Percentiles rank a stretch among this genome's conserved stretches.
Evolutionary conservation across 148 eudicot species (phyloP).

Genomic region (Fagopyrum homotropicum): DNA sequence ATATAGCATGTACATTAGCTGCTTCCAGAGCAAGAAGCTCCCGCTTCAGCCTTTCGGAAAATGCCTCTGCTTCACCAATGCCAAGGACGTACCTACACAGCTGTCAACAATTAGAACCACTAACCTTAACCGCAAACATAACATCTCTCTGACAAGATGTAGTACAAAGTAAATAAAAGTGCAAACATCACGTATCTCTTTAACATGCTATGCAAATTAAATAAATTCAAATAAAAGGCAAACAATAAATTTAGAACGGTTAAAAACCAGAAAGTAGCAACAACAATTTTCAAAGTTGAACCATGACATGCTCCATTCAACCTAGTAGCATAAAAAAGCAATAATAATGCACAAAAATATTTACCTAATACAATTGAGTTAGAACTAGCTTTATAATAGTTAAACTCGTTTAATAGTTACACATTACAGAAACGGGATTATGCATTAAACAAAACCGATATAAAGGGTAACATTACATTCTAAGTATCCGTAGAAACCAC

Average conservation of each 20-base stretch:
- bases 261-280: too few relatives aligned
- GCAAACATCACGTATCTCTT: not conserved
- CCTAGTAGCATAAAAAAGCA: too few relatives aligned
- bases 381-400: not conserved
- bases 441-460: not conserved
- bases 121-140: not conserved
- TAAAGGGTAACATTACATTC: constrained; percentile 4
- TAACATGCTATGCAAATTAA: not conserved
- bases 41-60: constrained; percentile 92
- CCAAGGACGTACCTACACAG: constrained; percentile 87
- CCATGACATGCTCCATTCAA: too few relatives aligned
- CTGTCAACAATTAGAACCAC: constrained; percentile 17
- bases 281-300: too few relatives aligned
- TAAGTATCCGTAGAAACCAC: not conserved
- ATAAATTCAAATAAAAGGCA: not conserved
- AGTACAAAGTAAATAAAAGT: not conserved
- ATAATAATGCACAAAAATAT: not conserved
- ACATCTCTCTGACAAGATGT: too few relatives aligned
- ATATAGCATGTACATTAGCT: constrained; percentile 95
- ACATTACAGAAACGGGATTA: not conserved
- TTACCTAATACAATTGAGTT: not conserved
- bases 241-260: too few relatives aligned
- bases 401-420: not conserved
- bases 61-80: constrained; percentile 98
- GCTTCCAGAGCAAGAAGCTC: constrained; percentile 99